Base-by-base conservation (phyloP, 352 stramenopile species). In the Phytopythium chamaehyphon region DNA sequence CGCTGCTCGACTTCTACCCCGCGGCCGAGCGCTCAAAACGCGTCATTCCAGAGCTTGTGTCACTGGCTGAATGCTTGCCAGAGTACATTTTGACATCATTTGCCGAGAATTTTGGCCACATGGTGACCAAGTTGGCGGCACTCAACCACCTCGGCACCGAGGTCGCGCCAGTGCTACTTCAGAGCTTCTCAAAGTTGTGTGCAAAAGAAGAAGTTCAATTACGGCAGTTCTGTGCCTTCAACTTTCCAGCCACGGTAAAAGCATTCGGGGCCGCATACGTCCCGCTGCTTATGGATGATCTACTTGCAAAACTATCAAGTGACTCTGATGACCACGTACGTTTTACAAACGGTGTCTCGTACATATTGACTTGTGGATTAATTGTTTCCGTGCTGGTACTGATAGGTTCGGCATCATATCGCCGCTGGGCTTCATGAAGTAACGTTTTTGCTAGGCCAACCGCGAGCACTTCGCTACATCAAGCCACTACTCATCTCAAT, bases 181-280 rank as follows among this genome's bases (percentile, higher is more conserved):
- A 88, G 51, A 69, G 77, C 35, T 93, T 80, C 51, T 69, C 66
- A 6, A 75, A 72, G 36, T 66, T 93, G 15, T 83, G 76, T 46
- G 69, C 56, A 0, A 61, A 74, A 35, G 78, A 90, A 23, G 78
- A 90, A n/a, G 26, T 71, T n/a, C 50, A 76, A 16, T 57, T 88
- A 28, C 76, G 83, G 10, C 65, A 86, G 40, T 72, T 59, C 50
- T 90, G 77, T 33, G 83, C 83, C 1, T 90, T 81, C 59, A 93
- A 93, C 55, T 93, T 91, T 26, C 80, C 83, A 14, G 83, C 83
- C 1, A 64, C 88, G 18, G 76, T 93, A 14, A 81, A 90, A 54
- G 79, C 80, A 0, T 90, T 89, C 58, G 72, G 80, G 0, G 55
- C 64, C 1, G 58, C 58, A 15, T 89, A 84, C 49, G 40, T 73